Evolutionary conservation across 805 yeast species (phyloP).

Genomic region (Peterozyma toletana): DNA sequence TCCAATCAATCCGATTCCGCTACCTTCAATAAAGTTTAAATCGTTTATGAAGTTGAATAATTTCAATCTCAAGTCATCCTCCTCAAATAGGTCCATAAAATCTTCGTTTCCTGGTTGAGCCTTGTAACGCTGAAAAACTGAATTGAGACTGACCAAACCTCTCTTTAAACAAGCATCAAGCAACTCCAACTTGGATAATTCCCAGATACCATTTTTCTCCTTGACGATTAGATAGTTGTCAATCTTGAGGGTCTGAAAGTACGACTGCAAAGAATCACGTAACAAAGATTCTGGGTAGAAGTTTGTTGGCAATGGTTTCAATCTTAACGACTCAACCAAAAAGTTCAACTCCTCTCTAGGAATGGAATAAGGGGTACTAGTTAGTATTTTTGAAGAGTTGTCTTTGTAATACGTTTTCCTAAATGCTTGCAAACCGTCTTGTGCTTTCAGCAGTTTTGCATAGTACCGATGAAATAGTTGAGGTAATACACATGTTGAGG

Average conservation of each 20-base stretch:
- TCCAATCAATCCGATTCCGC: too few species aligned
- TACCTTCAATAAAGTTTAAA: constrained; percentile 1
- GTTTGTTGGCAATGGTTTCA: constrained; percentile 31
- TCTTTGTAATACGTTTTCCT: constrained; percentile 7
- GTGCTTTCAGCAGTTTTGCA: constrained; percentile 14
- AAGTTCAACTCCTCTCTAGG: constrained; percentile 28
- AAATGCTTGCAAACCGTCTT: neutral
- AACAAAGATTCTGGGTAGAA: constrained; percentile 30
- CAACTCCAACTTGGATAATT: constrained; percentile 41
- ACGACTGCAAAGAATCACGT: constrained; percentile 26
- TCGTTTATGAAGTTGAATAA: constrained; percentile 11
- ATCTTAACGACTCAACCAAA: constrained; percentile 27
- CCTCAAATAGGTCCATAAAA: constrained; percentile 13
- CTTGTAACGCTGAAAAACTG: constrained; percentile 1
- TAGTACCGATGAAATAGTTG: constrained; percentile 32
- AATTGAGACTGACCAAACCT: constrained; percentile 35
- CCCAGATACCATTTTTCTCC: constrained; percentile 37
- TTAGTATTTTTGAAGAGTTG: constrained; percentile 19
- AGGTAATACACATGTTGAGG: constrained; percentile 56
- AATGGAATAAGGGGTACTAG: constrained; percentile 41
- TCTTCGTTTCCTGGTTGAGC: constrained; percentile 4
- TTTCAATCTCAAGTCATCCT: constrained; percentile 8
- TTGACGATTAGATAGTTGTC: constrained; percentile 41
- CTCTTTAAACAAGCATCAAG: constrained; percentile 49
- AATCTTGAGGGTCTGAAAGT: constrained; percentile 37